phyloP scores from a whole-genome alignment of 306 rosid genomes.

The Prunus padus region DNA sequence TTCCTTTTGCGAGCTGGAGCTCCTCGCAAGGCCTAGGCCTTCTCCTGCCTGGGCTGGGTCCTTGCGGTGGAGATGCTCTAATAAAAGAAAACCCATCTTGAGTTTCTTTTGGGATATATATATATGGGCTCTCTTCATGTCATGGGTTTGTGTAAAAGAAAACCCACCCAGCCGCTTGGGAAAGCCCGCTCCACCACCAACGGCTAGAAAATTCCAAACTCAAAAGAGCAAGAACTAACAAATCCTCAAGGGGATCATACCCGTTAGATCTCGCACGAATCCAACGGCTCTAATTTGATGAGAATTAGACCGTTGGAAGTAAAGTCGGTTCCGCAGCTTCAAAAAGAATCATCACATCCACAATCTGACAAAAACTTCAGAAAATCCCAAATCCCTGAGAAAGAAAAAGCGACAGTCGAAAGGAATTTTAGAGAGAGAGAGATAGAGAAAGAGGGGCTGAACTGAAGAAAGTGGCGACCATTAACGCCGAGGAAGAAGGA shows the following conservation, averaged over 20 bases:
- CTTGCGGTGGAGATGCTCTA: no score
- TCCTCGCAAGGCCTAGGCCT: no score
- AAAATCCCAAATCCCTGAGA: neutral
- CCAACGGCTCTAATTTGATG: conserved; percentile 27
- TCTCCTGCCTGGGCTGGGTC: no score
- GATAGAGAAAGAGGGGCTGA: neutral
- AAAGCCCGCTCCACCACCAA: conserved; percentile 20
- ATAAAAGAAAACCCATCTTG: no score
- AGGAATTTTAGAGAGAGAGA: neutral
- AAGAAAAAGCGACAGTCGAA: neutral
- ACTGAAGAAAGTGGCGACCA: conserved; percentile 58
- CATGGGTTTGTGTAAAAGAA: no score
- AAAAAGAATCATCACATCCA: neutral
- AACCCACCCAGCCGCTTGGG: neutral
- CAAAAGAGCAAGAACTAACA: neutral
- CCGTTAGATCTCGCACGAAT: conserved; percentile 31
- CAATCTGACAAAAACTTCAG: conserved; percentile 14
- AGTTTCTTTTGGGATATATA: no score
- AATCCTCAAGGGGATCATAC: neutral
- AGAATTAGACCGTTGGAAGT: conserved; percentile 43
- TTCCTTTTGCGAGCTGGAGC: no score
- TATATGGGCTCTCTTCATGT: no score
- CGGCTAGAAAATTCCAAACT: conserved; percentile 43
- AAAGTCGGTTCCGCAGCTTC: conserved; percentile 17
- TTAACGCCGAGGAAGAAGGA: conserved; percentile 33